These are phyloP conservation scores for Fusarium equiseti DNA, from an alignment of 2,329 filamentous ascomycete species.

Conservation along the genomic window DNA sequence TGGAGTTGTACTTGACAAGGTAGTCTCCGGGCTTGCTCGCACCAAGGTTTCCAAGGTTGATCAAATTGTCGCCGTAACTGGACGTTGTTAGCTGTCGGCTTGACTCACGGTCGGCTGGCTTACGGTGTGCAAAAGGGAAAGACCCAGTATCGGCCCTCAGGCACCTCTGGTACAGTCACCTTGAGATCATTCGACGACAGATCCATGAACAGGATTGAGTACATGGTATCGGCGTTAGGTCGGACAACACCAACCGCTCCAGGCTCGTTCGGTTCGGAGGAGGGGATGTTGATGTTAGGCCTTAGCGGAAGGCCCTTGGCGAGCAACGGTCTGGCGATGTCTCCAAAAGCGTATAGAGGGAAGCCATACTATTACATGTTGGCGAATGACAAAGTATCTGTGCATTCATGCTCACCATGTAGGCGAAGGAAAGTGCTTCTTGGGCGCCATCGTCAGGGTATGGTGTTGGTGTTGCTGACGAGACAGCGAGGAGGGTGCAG, in stretches of 20 bases:
- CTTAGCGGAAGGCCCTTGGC: neutral
- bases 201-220: neutral
- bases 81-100: rapidly evolving
- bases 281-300: neutral
- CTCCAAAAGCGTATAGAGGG: neutral
- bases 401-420: neutral
- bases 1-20: neutral
- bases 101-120: rapidly evolving
- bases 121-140: neutral
- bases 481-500: neutral
- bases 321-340: neutral
- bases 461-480: neutral
- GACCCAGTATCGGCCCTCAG: neutral
- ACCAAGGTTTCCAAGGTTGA: neutral
- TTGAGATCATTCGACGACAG: neutral
- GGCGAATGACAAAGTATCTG: neutral
- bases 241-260: neutral
- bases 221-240: neutral
- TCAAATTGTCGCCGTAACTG: neutral
- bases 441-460: neutral
- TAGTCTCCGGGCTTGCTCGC: neutral
- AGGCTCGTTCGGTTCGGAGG: neutral
- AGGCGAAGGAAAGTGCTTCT: neutral
- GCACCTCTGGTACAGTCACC: neutral
- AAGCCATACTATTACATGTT: neutral